Conservation (phyloP, 768 basidiomycete species). For the Leccinum incarnatum region DNA sequence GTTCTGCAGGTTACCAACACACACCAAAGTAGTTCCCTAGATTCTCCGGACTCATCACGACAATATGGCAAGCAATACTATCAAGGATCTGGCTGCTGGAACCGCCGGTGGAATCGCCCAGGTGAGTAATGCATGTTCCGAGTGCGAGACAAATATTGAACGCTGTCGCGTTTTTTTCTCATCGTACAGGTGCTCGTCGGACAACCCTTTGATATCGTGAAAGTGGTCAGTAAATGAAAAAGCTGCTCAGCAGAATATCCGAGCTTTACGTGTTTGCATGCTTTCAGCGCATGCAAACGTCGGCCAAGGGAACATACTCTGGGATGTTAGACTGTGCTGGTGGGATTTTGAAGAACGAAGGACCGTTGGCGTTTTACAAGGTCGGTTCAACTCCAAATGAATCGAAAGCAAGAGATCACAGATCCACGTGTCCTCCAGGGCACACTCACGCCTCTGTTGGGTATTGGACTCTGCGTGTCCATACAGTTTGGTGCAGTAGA, state of each 20-base stretch:
- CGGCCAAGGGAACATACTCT: slow-evolving; percentile 82
- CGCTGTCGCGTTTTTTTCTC: not conserved
- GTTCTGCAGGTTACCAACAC: not conserved
- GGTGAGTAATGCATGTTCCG: slow-evolving; percentile 36
- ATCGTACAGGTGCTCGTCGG: slow-evolving; percentile 74
- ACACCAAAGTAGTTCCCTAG: not conserved
- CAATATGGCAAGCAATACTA: slow-evolving; percentile 48
- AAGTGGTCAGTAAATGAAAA: slow-evolving; percentile 66
- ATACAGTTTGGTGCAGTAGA: slow-evolving; percentile 95
- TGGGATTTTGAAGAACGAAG: slow-evolving; percentile 88
- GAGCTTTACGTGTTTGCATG: slow-evolving; percentile 11
- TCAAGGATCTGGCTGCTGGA: slow-evolving; percentile 86
- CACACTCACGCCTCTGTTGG: slow-evolving; percentile 84
- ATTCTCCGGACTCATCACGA: slow-evolving; percentile 9
- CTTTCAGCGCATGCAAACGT: slow-evolving; percentile 87
- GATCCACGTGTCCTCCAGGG: slow-evolving; percentile 48
- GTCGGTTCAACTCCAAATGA: slow-evolving; percentile 34
- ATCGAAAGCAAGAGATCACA: not conserved
- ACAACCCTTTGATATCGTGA: slow-evolving; percentile 96
- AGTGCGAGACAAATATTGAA: not conserved
- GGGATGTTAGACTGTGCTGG: slow-evolving; percentile 88
- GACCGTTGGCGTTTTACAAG: slow-evolving; percentile 95
- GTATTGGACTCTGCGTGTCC: slow-evolving; percentile 92
- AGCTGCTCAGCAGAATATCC: not conserved
- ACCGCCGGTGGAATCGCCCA: slow-evolving; percentile 91